Evolutionary conservation across 257 asterid genomes (phyloP), one percentile per base, ranked within the genome.

Genomic region (Nicotiana knightiana): DNA sequence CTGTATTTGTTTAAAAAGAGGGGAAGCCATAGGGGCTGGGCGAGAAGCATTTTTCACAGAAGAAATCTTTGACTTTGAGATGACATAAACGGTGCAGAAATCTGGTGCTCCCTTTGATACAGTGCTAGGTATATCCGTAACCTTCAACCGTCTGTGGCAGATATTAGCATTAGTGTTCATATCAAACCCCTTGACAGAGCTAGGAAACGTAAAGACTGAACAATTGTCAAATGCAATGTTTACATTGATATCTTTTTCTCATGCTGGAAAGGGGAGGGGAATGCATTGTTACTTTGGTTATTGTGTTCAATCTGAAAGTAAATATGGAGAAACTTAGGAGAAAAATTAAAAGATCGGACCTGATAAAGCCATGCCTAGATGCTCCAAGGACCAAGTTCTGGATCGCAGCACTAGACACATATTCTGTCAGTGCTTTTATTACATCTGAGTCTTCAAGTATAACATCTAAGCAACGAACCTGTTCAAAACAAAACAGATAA

Each of bases 341-440:
- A 43, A 61, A n/a, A 46, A 2, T 55, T 12, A 68, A n/a, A 80
- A 65, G 3, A 80, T 16, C 24, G 87, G 81, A 94, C 98, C 85
- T 93, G 90, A 94, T 88, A 84, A 94, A 94, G 81, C 97, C 93
- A 82, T 88, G 93, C 21, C 88, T 89, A 2, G 97, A 92, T 12
- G 97, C 89, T 53, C 97, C 98, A 82, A 94, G 93, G 86, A 94
- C 93, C 88, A 94, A 83, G 87, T 77, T 88, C 75, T 94, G 96
- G 33, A 93, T 90, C 21, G 94, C 98, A 78, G 91, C 89, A 46
- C 85, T 86, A 18, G 96, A 85, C 39, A 90, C 87, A 76, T 92
- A 94, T 13, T 94, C 98, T 6, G 95, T 71, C 77, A 93, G 81
- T 28, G 95, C 97, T 86, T 88, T 93, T 15, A 90, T 87, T 75